Percentiles rank a stretch among this genome's conserved stretches.
These are phyloP conservation scores for Phellopilus nigrolimitatus DNA, from an alignment of 1,284 basidiomycete species.

Conservation along the genomic window DNA sequence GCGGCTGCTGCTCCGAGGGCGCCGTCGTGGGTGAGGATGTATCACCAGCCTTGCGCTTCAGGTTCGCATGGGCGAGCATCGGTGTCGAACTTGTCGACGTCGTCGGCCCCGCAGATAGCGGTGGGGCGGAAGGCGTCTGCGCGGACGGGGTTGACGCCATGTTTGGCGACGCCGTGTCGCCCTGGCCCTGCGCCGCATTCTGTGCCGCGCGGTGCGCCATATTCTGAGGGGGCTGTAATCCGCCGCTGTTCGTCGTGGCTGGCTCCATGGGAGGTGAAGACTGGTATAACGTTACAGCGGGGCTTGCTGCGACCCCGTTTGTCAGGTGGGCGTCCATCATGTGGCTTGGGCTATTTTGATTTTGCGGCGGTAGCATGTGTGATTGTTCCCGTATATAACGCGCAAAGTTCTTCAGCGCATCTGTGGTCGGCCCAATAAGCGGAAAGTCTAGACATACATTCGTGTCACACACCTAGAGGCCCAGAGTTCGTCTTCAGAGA, in stretches of 20 bases:
- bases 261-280: constrained; percentile 18
- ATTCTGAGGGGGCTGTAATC: constrained; percentile 1
- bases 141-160: constrained; percentile 38
- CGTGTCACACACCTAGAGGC: constrained; percentile 50
- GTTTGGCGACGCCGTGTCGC: constrained; percentile 46
- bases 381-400: constrained; percentile 38
- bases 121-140: constrained; percentile 33
- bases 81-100: constrained; percentile 39
- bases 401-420: constrained; percentile 42
- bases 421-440: constrained; percentile 26
- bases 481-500: constrained; percentile 51
- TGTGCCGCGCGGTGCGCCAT: constrained; percentile 2
- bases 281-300: constrained; percentile 40
- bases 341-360: constrained; percentile 3
- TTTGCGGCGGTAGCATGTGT: constrained; percentile 18
- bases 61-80: constrained; percentile 44
- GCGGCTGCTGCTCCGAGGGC: constrained; percentile 33
- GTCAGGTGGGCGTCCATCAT: constrained; percentile 19
- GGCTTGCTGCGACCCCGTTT: constrained; percentile 24
- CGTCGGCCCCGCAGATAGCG: constrained; percentile 29
- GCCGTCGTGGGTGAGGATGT: constrained; percentile 47
- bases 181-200: background rate
- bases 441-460: background rate
- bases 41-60: constrained; percentile 60
- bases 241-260: constrained; percentile 20